A percentile compares a stretch with the other conserved stretches of the same genome.
Evolutionary conservation across 140 eudicot species (phyloP).

Genomic region (Erigeron philadelphicus): DNA sequence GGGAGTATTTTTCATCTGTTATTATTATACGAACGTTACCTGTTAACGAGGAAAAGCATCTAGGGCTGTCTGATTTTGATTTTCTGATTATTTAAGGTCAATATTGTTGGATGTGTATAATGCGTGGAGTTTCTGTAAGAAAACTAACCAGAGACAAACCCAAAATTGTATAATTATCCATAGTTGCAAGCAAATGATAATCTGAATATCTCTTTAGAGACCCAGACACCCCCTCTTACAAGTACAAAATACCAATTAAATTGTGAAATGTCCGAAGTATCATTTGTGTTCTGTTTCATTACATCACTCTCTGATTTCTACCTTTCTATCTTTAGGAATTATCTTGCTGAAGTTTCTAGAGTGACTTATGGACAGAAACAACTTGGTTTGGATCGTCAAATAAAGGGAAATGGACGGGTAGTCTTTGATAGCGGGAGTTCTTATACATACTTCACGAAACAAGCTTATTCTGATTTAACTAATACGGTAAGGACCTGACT

Average conservation of each 20-base stretch:
- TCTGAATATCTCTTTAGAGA: too few species aligned
- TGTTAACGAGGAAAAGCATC: too few species aligned
- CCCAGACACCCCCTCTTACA: neutral
- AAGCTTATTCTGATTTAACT: slow-evolving; percentile 57
- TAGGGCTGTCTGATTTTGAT: too few species aligned
- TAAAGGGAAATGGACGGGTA: slow-evolving; percentile 37
- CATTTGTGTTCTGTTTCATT: neutral
- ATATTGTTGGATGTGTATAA: too few species aligned
- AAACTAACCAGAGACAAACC: too few species aligned
- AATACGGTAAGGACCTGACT: slow-evolving; percentile 32
- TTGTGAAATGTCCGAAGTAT: neutral
- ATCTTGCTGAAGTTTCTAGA: slow-evolving; percentile 46
- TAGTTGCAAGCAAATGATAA: too few species aligned
- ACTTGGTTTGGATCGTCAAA: slow-evolving; percentile 40
- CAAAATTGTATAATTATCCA: too few species aligned
- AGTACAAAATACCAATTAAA: neutral
- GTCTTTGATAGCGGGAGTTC: slow-evolving; percentile 84
- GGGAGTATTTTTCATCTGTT: too few species aligned
- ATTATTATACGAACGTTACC: too few species aligned
- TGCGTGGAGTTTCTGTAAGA: too few species aligned
- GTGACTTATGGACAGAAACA: slow-evolving; percentile 48
- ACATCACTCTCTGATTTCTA: slow-evolving; percentile 19
- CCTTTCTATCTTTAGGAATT: slow-evolving; percentile 40
- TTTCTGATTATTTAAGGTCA: too few species aligned
- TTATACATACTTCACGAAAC: slow-evolving; percentile 60